A percentile compares a stretch with the other conserved stretches of the same genome.
Conservation (phyloP, 306 rosid species). For the Echinosophora koreensis region DNA sequence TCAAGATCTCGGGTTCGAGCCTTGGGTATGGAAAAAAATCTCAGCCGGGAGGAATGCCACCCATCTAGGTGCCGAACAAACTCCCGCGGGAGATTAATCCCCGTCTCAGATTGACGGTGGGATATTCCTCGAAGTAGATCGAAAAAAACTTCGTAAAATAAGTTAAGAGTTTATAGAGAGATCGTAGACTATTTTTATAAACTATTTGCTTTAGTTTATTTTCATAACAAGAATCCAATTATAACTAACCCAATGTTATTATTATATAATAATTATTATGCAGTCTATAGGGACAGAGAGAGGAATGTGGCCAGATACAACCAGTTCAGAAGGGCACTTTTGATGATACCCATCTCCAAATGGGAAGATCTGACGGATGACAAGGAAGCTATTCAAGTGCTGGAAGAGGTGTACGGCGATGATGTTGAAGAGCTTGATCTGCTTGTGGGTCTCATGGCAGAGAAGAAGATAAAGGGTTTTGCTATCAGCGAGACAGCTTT, state of each 20-base stretch:
- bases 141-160: too few relatives aligned
- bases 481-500: slow-evolving; percentile 75
- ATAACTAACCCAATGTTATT: neutral
- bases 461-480: slow-evolving; percentile 71
- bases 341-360: slow-evolving; percentile 62
- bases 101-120: too few relatives aligned
- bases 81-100: too few relatives aligned
- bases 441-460: slow-evolving; percentile 73
- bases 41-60: too few relatives aligned
- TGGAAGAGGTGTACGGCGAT: slow-evolving; percentile 61
- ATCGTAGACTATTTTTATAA: too few relatives aligned
- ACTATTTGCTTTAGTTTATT: too few relatives aligned
- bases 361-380: slow-evolving; percentile 73
- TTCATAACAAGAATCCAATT: too few relatives aligned
- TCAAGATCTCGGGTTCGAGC: too few relatives aligned
- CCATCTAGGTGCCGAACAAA: too few relatives aligned
- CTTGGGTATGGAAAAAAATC: too few relatives aligned
- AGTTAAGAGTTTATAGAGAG: too few relatives aligned
- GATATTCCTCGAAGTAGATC: too few relatives aligned
- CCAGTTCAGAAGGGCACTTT: slow-evolving; percentile 55
- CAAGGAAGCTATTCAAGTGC: slow-evolving; percentile 52
- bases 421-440: slow-evolving; percentile 70
- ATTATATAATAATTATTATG: slow-evolving; percentile 23
- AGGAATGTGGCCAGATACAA: slow-evolving; percentile 70
- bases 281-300: slow-evolving; percentile 74